These are phyloP conservation scores for Botryotinia calthae DNA, from an alignment of 2,329 filamentous ascomycete genomes.

Conservation along the genomic window DNA sequence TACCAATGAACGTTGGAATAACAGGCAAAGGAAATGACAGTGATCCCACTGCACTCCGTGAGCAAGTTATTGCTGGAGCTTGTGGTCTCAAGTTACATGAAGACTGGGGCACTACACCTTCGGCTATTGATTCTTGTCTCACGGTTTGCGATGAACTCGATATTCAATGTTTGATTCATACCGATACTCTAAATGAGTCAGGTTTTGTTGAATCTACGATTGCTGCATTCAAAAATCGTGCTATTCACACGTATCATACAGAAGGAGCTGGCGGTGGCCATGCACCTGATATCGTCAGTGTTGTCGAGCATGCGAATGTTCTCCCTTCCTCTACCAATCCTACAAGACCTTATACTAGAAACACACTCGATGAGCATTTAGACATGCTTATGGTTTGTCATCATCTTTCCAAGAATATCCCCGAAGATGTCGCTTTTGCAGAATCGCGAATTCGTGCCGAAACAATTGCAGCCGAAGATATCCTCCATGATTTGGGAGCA, in stretches of 20 bases:
- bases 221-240: slow-evolving; percentile 77
- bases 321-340: slow-evolving; percentile 90
- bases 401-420: slow-evolving; percentile 86
- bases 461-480: slow-evolving; percentile 95
- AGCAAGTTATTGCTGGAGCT: slow-evolving; percentile 79
- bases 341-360: slow-evolving; percentile 83
- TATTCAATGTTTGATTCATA: slow-evolving; percentile 91
- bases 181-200: slow-evolving; percentile 92
- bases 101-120: slow-evolving; percentile 91
- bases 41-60: slow-evolving; percentile 64
- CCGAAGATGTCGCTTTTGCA: slow-evolving; percentile 93
- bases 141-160: slow-evolving; percentile 86
- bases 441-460: slow-evolving; percentile 92
- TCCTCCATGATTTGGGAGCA: slow-evolving; percentile 89
- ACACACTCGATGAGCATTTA: slow-evolving; percentile 93
- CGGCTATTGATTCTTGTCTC: slow-evolving; percentile 85
- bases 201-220: slow-evolving; percentile 95
- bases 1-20: slow-evolving; percentile 86
- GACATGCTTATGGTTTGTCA: slow-evolving; percentile 99
- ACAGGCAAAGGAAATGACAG: slow-evolving; percentile 94
- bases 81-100: slow-evolving; percentile 93
- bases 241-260: slow-evolving; percentile 96
- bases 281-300: slow-evolving; percentile 91
- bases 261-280: slow-evolving; percentile 94
- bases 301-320: slow-evolving; percentile 85